These are phyloP conservation scores for Aquilaria sinensis DNA, from an alignment of 345 rosid species.

Conservation along the genomic window DNA sequence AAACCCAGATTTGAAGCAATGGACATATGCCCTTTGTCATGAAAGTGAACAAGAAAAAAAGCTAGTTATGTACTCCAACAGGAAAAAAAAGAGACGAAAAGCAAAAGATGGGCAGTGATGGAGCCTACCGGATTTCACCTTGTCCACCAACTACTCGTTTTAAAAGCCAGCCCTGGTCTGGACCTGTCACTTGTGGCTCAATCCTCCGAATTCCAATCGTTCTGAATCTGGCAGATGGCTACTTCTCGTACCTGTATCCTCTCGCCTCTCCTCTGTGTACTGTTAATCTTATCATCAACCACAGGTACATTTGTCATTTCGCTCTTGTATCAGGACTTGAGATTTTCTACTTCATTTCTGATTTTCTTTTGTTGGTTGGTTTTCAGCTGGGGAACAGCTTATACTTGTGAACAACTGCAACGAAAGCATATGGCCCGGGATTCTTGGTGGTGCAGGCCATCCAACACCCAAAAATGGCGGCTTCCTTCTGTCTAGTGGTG, in stretches of 20 bases:
- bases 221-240: slow-evolving; percentile 22
- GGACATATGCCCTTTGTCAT: slow-evolving; percentile 37
- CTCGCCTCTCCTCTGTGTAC: slow-evolving; percentile 21
- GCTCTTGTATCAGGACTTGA: background rate
- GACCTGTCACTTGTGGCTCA: slow-evolving; percentile 3
- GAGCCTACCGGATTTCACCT: slow-evolving; percentile 6
- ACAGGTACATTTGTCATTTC: slow-evolving; percentile 9
- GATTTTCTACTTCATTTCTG: background rate
- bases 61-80: background rate
- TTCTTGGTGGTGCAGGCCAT: slow-evolving; percentile 67
- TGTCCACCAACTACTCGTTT: background rate
- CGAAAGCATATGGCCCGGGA: slow-evolving; percentile 80
- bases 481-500: slow-evolving; percentile 54
- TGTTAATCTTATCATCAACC: slow-evolving; percentile 16
- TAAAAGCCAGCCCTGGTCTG: slow-evolving; percentile 13
- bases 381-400: slow-evolving; percentile 61
- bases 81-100: slow-evolving; percentile 12
- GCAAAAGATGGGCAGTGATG: slow-evolving; percentile 4
- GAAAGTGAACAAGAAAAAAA: slow-evolving; percentile 25
- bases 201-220: background rate
- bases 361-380: background rate
- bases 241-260: slow-evolving; percentile 20
- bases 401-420: slow-evolving; percentile 80
- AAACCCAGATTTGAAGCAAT: slow-evolving; percentile 43
- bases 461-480: slow-evolving; percentile 57